A percentile compares a stretch with the other conserved stretches of the same genome.
These are phyloP conservation scores for Leavenworthia alabamica DNA, from an alignment of 345 rosid genomes.

Conservation along the genomic window DNA sequence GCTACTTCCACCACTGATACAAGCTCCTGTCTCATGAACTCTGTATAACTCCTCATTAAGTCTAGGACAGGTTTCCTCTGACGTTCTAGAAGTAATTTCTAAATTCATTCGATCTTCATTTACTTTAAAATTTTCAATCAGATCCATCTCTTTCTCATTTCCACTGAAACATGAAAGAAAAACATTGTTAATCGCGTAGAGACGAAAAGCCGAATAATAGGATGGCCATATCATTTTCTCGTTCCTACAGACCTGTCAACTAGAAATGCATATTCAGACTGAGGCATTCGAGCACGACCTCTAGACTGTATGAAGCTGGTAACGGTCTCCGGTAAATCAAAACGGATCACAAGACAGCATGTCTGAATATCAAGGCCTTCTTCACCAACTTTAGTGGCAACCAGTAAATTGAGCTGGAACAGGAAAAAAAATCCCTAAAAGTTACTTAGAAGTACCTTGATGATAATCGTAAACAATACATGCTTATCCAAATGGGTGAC, in stretches of 20 bases:
- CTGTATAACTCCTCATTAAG: slow-evolving; percentile 53
- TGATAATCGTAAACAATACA: not conserved
- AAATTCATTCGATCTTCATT: slow-evolving; percentile 60
- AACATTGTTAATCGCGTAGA: not conserved
- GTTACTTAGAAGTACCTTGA: slow-evolving; percentile 19
- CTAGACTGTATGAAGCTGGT: slow-evolving; percentile 97
- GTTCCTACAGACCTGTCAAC: slow-evolving; percentile 61
- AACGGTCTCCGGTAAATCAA: slow-evolving; percentile 93
- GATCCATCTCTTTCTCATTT: slow-evolving; percentile 58
- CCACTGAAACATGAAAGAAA: slow-evolving; percentile 47
- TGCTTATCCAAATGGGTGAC: not conserved
- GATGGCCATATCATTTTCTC: slow-evolving; percentile 5
- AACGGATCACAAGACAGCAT: slow-evolving; percentile 92
- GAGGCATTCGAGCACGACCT: slow-evolving; percentile 96
- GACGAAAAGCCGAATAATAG: slow-evolving; percentile 7
- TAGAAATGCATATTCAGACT: slow-evolving; percentile 90
- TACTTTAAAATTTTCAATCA: slow-evolving; percentile 51
- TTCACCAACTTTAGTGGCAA: slow-evolving; percentile 97
- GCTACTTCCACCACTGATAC: slow-evolving; percentile 70
- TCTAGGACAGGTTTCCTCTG: slow-evolving; percentile 41
- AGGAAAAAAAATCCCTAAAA: slow-evolving; percentile 9
- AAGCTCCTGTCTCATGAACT: slow-evolving; percentile 75
- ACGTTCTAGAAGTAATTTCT: slow-evolving; percentile 68
- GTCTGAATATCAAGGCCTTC: slow-evolving; percentile 98
- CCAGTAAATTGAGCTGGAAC: slow-evolving; percentile 80